Conservation (phyloP, 257 asterid genomes). For the Solanum etuberosum region DNA sequence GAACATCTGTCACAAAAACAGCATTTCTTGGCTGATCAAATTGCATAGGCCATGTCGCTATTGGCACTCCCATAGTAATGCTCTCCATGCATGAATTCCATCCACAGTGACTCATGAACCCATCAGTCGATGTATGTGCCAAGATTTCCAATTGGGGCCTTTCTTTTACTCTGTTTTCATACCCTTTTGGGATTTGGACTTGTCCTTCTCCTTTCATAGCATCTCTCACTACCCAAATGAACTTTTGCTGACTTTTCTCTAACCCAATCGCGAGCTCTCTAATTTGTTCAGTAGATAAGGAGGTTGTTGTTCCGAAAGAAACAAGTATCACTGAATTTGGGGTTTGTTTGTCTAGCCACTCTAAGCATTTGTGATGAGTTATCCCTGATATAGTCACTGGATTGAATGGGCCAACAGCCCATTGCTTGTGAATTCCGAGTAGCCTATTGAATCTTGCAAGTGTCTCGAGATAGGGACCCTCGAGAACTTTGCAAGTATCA, state of each 20-base stretch:
- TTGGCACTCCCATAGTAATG: background rate
- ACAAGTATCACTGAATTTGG: background rate
- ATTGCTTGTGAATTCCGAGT: background rate
- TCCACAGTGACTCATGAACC: background rate
- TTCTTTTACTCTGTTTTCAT: background rate
- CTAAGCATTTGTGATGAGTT: background rate
- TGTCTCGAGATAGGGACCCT: background rate
- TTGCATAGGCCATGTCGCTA: background rate
- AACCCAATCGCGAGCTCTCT: background rate
- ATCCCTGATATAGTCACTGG: background rate
- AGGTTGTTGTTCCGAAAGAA: background rate
- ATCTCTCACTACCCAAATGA: background rate
- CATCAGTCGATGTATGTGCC: background rate
- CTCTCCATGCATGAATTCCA: background rate
- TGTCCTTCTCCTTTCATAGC: background rate
- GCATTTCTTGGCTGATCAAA: background rate
- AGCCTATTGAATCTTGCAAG: background rate
- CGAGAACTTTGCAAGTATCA: too few relatives aligned
- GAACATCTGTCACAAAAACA: background rate
- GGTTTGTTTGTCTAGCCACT: background rate
- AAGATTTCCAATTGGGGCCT: background rate
- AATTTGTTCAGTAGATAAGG: background rate
- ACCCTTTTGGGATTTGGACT: background rate
- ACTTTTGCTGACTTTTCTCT: background rate
- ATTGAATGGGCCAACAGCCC: background rate